These are phyloP conservation scores for Volvariella volvacea DNA, from an alignment of 1,284 basidiomycete genomes.

Conservation along the genomic window DNA sequence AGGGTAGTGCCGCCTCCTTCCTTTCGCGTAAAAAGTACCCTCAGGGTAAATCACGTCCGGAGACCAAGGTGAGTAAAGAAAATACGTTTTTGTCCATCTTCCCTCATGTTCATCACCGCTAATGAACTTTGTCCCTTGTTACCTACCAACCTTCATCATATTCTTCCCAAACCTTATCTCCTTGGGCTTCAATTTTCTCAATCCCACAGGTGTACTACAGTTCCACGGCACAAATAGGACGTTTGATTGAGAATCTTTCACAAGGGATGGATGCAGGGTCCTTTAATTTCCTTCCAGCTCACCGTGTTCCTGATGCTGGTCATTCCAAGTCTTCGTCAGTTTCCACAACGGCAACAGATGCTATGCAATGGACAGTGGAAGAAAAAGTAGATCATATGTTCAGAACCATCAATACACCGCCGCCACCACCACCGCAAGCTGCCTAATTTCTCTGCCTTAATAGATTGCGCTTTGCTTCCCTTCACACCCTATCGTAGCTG, in stretches of 20 bases:
- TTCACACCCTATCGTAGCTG: background rate
- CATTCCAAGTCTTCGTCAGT: conserved; percentile 56
- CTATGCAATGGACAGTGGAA: conserved; percentile 64
- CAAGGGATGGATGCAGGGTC: conserved; percentile 73
- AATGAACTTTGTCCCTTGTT: background rate
- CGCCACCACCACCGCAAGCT: background rate
- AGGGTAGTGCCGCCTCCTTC: conserved; percentile 57
- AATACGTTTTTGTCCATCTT: conserved; percentile 9
- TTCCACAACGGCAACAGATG: conserved; percentile 38
- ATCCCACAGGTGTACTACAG: conserved; percentile 69
- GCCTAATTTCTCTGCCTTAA: background rate
- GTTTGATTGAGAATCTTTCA: conserved; percentile 73
- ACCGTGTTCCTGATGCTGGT: conserved; percentile 22
- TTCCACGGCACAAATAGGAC: conserved; percentile 69
- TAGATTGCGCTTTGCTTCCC: background rate
- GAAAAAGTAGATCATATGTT: conserved; percentile 73
- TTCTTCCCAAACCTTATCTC: conserved; percentile 3
- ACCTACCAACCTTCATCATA: no score
- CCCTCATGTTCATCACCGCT: background rate
- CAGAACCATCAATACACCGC: conserved; percentile 32
- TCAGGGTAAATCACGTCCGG: conserved; percentile 54
- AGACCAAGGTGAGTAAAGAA: conserved; percentile 76
- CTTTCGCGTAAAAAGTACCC: conserved; percentile 48
- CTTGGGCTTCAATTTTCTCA: conserved; percentile 5
- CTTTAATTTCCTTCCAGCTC: conserved; percentile 55